A percentile compares a stretch with the other conserved stretches of the same genome.
These are phyloP conservation scores for Neckera pumila DNA, from an alignment of 225 moss, liverwort and hornwort species.

Conservation along the genomic window DNA sequence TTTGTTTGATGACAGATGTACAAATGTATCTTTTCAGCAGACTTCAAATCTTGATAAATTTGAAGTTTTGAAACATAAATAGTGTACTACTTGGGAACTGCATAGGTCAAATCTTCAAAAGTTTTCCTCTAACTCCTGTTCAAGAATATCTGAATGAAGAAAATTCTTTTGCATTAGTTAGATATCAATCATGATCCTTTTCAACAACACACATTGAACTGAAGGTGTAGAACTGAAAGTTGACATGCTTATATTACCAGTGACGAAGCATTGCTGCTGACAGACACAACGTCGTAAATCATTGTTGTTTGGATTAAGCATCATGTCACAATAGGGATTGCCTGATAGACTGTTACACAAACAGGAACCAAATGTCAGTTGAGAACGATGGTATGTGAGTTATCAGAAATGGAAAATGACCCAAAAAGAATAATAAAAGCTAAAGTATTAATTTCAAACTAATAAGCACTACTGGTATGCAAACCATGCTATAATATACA, in stretches of 20 bases:
- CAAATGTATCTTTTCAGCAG: not conserved
- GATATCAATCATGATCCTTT: not conserved
- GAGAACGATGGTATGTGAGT: not conserved
- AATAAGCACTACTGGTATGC: not conserved
- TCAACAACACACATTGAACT: not conserved
- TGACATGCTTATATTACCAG: not conserved
- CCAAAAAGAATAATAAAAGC: not conserved
- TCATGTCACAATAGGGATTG: conserved; percentile 23
- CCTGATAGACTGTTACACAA: conserved; percentile 23
- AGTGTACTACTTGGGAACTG: not conserved
- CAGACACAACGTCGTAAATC: conserved; percentile 36
- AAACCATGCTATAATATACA: not conserved
- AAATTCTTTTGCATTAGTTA: not conserved
- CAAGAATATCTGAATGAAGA: not conserved
- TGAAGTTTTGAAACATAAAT: not conserved
- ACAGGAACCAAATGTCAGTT: not conserved
- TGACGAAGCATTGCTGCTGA: conserved; percentile 23
- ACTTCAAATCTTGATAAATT: not conserved
- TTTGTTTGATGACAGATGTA: not conserved
- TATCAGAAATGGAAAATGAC: not conserved
- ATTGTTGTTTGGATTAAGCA: not conserved
- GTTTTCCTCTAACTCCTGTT: not conserved
- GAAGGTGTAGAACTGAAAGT: not conserved
- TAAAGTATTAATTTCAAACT: not conserved
- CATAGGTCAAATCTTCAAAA: not conserved